phyloP scores from a whole-genome alignment of 2,329 filamentous ascomycete genomes.

The Penicillium digitatum region DNA sequence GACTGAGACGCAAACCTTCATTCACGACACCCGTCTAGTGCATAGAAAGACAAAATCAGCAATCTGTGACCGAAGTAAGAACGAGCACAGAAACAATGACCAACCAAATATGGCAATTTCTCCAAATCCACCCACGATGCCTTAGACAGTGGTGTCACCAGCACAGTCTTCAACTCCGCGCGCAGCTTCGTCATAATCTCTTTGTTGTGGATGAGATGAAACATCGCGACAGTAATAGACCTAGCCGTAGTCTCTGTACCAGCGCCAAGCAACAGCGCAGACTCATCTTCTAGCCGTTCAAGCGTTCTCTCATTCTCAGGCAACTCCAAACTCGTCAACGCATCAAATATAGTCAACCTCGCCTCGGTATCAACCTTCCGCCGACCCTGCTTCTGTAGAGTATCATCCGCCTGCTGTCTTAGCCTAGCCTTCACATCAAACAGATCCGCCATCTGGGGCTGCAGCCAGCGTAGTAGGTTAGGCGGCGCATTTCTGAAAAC shows the following conservation, averaged over 20 bases:
- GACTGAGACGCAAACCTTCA: conserved; percentile 21
- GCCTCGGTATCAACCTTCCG: not conserved
- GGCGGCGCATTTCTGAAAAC: conserved; percentile 26
- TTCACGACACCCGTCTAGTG: conserved; percentile 22
- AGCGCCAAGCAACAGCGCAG: conserved; percentile 29
- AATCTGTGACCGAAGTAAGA: not conserved
- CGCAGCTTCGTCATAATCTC: conserved; percentile 20
- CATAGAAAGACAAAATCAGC: not conserved
- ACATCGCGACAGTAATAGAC: conserved; percentile 30
- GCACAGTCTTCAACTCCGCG: conserved; percentile 28
- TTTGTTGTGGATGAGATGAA: conserved; percentile 27
- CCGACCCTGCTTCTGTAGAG: conserved; percentile 6
- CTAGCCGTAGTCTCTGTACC: conserved; percentile 37
- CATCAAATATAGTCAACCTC: conserved; percentile 27
- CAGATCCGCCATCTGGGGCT: conserved; percentile 20
- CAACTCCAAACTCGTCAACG: conserved; percentile 33
- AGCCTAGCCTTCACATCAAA: conserved; percentile 18
- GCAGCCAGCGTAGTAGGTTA: conserved; percentile 17
- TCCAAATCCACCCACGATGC: conserved; percentile 33
- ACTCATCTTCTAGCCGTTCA: conserved; percentile 33
- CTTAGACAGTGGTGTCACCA: conserved; percentile 22
- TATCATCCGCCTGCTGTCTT: conserved; percentile 16
- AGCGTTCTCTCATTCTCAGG: conserved; percentile 37
- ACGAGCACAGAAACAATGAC: not conserved
- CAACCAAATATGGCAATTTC: conserved; percentile 39